A percentile compares a stretch with the other conserved stretches of the same genome.
phyloP scores from a whole-genome alignment of 2,329 filamentous ascomycete genomes.

The Fusarium dimerum region DNA sequence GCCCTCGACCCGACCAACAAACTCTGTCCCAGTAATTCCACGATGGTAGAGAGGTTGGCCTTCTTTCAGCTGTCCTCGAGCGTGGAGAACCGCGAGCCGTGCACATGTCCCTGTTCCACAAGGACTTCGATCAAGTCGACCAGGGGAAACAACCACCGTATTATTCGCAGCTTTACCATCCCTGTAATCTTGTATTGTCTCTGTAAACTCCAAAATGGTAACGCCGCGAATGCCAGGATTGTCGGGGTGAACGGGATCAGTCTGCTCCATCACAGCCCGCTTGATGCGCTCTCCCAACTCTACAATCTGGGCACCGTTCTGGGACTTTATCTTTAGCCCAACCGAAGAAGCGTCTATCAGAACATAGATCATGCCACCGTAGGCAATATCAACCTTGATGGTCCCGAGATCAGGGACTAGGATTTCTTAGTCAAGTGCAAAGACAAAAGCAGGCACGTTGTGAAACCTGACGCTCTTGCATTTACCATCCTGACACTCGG shows the following conservation, averaged over 20 bases:
- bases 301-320: constrained; percentile 9
- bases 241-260: constrained; percentile 9
- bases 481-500: constrained; percentile 17
- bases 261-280: constrained; percentile 10
- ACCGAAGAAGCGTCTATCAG: constrained; percentile 15
- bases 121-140: constrained; percentile 15
- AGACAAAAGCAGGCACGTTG: constrained; percentile 22
- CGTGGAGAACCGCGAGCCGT: constrained; percentile 12
- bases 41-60: constrained; percentile 11
- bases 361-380: constrained; percentile 22
- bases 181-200: constrained; percentile 4
- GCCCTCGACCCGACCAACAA: constrained; percentile 7
- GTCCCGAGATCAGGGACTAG: constrained; percentile 6
- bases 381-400: constrained; percentile 17
- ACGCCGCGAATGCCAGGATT: constrained; percentile 15
- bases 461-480: constrained; percentile 19
- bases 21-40: constrained; percentile 15
- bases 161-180: constrained; percentile 11
- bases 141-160: constrained; percentile 16
- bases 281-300: constrained; percentile 20
- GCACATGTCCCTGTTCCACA: constrained; percentile 21
- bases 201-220: constrained; percentile 18
- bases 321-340: constrained; percentile 12
- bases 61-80: constrained; percentile 10
- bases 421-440: constrained; percentile 13